A percentile compares a stretch with the other conserved stretches of the same genome.
Evolutionary conservation across 805 yeast genomes (phyloP).

Genomic region (Candida koratica): DNA sequence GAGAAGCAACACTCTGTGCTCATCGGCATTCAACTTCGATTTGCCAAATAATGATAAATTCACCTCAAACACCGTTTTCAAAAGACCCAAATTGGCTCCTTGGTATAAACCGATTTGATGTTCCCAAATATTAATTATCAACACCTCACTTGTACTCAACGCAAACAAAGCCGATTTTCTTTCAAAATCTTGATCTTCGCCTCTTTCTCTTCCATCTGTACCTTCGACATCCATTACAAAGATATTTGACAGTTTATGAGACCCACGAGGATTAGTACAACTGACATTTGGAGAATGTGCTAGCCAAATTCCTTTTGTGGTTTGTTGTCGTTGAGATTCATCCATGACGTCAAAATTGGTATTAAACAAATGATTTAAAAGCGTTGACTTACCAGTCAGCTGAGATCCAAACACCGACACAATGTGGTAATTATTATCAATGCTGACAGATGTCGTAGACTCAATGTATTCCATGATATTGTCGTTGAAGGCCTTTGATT

Average conservation of each 20-base stretch:
- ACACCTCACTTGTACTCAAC: conserved; percentile 81
- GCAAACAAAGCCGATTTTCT: conserved; percentile 96
- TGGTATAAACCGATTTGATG: conserved; percentile 95
- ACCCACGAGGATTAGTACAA: conserved; percentile 13
- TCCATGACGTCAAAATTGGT: conserved; percentile 93
- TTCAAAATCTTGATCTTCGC: conserved; percentile 98
- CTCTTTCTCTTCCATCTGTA: conserved; percentile 95
- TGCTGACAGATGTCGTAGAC: conserved; percentile 26
- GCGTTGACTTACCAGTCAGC: conserved; percentile 92
- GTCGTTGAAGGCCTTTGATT: conserved; percentile 49
- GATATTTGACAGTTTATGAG: conserved; percentile 35
- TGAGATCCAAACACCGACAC: conserved; percentile 97
- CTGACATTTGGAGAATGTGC: conserved; percentile 36
- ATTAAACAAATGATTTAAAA: conserved; percentile 78
- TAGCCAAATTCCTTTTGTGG: conserved; percentile 52
- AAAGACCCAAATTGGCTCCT: conserved; percentile 94
- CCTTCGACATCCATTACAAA: conserved; percentile 98
- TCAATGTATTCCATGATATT: conserved; percentile 34
- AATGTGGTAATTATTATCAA: conserved; percentile 77
- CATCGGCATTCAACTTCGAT: conserved; percentile 32
- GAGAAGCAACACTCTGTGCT: conserved; percentile 63
- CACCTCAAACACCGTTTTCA: conserved; percentile 95
- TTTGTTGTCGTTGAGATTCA: conserved; percentile 79
- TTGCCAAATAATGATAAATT: conserved; percentile 80
- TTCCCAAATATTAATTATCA: conserved; percentile 95